A percentile compares a stretch with the other conserved stretches of the same genome.
phyloP scores from a whole-genome alignment of 1,284 basidiomycete genomes.

The Microbotryum scabiosae region DNA sequence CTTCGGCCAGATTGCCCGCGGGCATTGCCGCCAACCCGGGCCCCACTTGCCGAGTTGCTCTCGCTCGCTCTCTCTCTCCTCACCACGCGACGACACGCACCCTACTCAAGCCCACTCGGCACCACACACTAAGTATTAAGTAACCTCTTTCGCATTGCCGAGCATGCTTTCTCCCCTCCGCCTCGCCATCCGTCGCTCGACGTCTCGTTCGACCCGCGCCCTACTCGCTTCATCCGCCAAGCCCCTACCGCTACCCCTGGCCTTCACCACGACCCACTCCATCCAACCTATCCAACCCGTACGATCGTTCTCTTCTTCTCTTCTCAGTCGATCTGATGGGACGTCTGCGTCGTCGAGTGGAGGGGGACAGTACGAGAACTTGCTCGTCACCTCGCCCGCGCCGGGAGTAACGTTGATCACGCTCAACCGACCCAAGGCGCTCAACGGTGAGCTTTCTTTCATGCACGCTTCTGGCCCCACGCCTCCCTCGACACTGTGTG shows the following conservation, averaged over 20 bases:
- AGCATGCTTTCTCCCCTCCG: neutral
- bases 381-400: constrained; percentile 55
- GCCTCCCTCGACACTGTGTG: neutral
- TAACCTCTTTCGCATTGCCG: too few species aligned
- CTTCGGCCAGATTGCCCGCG: too few species aligned
- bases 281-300: too few species aligned
- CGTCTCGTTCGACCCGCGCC: neutral
- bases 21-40: too few species aligned
- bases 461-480: neutral
- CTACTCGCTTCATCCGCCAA: neutral
- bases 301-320: neutral
- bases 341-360: constrained; percentile 43
- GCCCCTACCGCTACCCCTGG: neutral
- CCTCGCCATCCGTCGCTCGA: neutral
- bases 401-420: constrained; percentile 77
- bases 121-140: too few species aligned
- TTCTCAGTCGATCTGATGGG: neutral
- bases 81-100: too few species aligned
- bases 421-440: constrained; percentile 89
- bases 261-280: constrained; percentile 1
- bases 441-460: constrained; percentile 50
- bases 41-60: too few species aligned
- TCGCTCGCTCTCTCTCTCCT: too few species aligned
- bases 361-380: constrained; percentile 53
- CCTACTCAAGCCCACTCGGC: too few species aligned